Base-by-base conservation (phyloP, 306 rosid species). In the Vicia sativa region DNA sequence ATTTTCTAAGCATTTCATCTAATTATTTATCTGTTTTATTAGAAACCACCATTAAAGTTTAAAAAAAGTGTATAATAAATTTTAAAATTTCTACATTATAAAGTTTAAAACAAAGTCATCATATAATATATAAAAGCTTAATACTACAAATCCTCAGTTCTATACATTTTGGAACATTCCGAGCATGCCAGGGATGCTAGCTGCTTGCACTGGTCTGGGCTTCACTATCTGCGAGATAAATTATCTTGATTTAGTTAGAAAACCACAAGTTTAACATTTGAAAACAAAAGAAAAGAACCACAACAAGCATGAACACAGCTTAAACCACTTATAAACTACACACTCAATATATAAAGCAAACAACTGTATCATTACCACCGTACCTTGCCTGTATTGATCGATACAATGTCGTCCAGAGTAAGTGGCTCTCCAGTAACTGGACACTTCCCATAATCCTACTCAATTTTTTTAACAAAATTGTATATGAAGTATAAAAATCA, bases 171-270 rank as follows among this genome's bases (percentile, higher is more conserved):
- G 97, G 83, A 95, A 91, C 96, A 95, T 88, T 77, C 95, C 96
- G 15, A 95, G 95, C 99, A 95, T 95, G 73, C 99, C 97, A 38
- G 97, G 99, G 59, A 95, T 91, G 79, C 99, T 95, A 73, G 99
- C 99, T 74, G 99, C 97, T 80, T 95, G 99, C 49, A 84, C 81
- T 69, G 97, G 97, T 76, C 97, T 82, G 65, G 99, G 99, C 88
- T 87, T 87, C 83, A 95, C 99, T 70, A 95, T 87, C 99, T 95
- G 95, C 88, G 76, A 12, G 3, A 44, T 29, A 82, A 79, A 35
- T 45, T n/a, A 69, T 64, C 65, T 45, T 53, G 52, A 75, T 31
- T 59, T 41, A 52, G 78, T 76, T 57, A 76, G 71, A 29, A 50
- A 19, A 48, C 4, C 29, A 52, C 66, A 72, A 19, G 11, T 44